Percentiles rank a stretch among this genome's conserved stretches.
phyloP scores from a whole-genome alignment of 2,329 filamentous ascomycete genomes.

The Xylaria sp. region DNA sequence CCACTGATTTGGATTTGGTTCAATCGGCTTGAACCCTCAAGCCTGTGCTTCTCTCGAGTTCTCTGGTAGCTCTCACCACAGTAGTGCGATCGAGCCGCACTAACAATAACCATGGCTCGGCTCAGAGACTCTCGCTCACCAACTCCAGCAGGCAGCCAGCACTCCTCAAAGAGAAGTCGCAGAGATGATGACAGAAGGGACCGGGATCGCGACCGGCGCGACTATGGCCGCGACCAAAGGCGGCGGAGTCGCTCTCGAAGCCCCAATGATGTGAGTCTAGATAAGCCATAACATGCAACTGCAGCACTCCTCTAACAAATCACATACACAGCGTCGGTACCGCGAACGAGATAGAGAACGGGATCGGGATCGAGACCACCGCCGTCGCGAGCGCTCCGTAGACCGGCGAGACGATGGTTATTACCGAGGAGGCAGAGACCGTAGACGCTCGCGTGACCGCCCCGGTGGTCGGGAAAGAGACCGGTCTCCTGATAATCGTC shows the following conservation, averaged over 20 bases:
- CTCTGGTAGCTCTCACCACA: constrained; percentile 53
- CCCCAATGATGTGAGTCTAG: constrained; percentile 66
- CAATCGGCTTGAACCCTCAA: constrained; percentile 41
- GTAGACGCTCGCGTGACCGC: constrained; percentile 72
- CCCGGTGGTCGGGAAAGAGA: constrained; percentile 64
- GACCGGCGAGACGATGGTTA: constrained; percentile 74
- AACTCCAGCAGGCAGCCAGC: constrained; percentile 90
- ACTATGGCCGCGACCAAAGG: constrained; percentile 55
- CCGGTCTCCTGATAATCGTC: constrained; percentile 66
- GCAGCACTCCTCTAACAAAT: constrained; percentile 55
- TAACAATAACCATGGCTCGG: constrained; percentile 65
- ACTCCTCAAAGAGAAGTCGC: constrained; percentile 75
- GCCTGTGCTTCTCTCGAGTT: constrained; percentile 47
- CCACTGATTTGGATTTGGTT: constrained; percentile 28
- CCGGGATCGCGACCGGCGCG: constrained; percentile 59
- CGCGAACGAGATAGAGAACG: constrained; percentile 62
- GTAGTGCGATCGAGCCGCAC: constrained; percentile 53
- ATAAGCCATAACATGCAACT: constrained; percentile 28
- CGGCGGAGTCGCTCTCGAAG: constrained; percentile 72
- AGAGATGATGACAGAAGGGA: constrained; percentile 69
- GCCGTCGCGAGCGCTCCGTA: constrained; percentile 77
- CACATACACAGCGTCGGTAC: constrained; percentile 65
- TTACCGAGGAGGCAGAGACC: constrained; percentile 66
- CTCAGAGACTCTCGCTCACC: constrained; percentile 83
- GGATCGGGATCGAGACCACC: constrained; percentile 66